Evolutionary conservation across 257 asterid species (phyloP).

Genomic region (Dorcoceras hygrometricum): DNA sequence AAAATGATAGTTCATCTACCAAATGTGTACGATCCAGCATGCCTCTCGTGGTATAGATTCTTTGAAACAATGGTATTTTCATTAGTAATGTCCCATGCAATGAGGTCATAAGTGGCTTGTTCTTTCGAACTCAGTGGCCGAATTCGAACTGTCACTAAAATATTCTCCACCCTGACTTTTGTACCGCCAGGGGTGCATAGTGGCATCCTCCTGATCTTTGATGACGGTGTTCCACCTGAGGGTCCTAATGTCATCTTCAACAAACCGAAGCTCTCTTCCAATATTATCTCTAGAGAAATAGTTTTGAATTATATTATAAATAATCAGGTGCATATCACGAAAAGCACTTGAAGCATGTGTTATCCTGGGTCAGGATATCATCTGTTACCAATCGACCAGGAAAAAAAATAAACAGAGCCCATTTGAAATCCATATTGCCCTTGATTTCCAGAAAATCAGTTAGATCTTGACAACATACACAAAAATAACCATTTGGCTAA

Average conservation of each 20-base stretch:
- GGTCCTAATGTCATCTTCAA: constrained; percentile 57
- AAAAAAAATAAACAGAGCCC: constrained; percentile 1
- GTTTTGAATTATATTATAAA: constrained; percentile 5
- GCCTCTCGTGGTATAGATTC: constrained; percentile 75
- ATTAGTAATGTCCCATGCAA: constrained; percentile 79
- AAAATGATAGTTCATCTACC: constrained; percentile 40
- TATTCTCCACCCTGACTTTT: constrained; percentile 70
- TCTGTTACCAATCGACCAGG: background rate
- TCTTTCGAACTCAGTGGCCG: constrained; percentile 87
- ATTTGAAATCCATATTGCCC: constrained; percentile 16
- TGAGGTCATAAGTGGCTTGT: constrained; percentile 77
- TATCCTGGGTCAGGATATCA: constrained; percentile 11
- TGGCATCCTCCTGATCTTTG: constrained; percentile 63
- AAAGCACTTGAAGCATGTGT: constrained; percentile 5
- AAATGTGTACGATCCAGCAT: constrained; percentile 60
- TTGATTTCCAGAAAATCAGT: background rate
- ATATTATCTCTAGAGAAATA: constrained; percentile 5
- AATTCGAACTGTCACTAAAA: constrained; percentile 83
- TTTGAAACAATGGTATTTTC: constrained; percentile 67
- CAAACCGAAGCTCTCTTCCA: constrained; percentile 21
- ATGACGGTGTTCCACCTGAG: constrained; percentile 61
- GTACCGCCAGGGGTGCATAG: constrained; percentile 65
- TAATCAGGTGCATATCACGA: background rate
- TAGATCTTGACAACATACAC: background rate
- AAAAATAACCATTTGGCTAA: background rate